Evolutionary conservation across 345 rosid species (phyloP), one percentile per base, ranked within the genome.

Genomic region (Bruguiera gymnorhiza): DNA sequence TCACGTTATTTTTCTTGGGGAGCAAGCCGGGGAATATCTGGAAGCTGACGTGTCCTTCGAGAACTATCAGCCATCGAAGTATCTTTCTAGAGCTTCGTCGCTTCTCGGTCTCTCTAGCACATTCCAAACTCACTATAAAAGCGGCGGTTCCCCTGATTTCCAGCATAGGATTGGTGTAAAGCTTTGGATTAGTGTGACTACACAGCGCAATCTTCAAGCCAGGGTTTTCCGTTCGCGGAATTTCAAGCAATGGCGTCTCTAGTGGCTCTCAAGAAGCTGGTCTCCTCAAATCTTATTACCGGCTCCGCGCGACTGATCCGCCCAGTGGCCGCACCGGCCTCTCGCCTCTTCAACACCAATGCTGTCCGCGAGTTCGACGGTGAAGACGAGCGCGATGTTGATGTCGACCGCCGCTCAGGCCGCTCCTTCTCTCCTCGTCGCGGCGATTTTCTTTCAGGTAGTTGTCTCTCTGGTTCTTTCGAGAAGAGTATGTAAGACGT

Each of bases 331-430:
- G 74, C 82, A 9, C 20, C 80, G 4, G 71, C 2, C 0, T 65
- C 71, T n/a, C 87, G 84, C 60, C 70, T 75, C 63, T 84, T 83
- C 80, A 79, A 79, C 76, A 71, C 87, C 65, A 58, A 70, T 10
- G 62, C 88, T 8, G 48, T 64, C 21, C 79, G 73, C 64, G 63
- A 72, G 19, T 64, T 20, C 43, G 71, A 70, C 27, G 80, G 66
- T 7, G 78, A 54, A 1, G 74, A 69, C 23, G 76, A 68, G 39
- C 75, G 78, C 37, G 70, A 24, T 19, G 34, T 43, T 6, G 83
- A 63, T 15, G 68, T 63, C 30, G 78, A 76, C 31, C 75, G 64
- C 56, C 70, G 73, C 72, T 24, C 65, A 16, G 73, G 37, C 55
- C 77, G 71, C 3, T 0, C 66, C 6, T 48, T 73, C 48, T 55